A percentile compares a stretch with the other conserved stretches of the same genome.
Conservation (phyloP, 257 asterid species). For the Echites panduratus region DNA sequence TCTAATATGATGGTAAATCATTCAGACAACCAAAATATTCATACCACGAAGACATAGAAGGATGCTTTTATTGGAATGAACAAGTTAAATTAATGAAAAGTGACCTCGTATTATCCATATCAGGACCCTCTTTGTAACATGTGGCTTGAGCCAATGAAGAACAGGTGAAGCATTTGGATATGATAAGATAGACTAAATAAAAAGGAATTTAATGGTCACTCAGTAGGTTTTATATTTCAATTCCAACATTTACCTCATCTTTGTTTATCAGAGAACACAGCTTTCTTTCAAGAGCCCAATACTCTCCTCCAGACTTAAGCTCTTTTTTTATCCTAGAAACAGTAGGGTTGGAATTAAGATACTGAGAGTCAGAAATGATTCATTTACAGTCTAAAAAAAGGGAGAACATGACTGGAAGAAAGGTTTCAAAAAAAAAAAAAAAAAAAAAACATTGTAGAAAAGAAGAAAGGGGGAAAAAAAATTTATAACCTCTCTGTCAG, state of each 20-base stretch:
- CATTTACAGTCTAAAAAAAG: not conserved
- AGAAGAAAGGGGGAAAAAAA: not conserved
- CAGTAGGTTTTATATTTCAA: not conserved
- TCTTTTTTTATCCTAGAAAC: conserved; percentile 63
- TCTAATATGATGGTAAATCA: not conserved
- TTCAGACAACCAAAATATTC: not conserved
- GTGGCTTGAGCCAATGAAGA: not conserved
- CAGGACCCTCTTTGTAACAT: not conserved
- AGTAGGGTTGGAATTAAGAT: not conserved
- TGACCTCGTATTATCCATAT: not conserved
- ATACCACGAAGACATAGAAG: not conserved
- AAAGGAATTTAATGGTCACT: not conserved
- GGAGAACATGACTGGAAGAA: conserved; percentile 9
- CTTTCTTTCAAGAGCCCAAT: conserved; percentile 91
- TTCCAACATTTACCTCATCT: conserved; percentile 37
- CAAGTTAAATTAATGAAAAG: not conserved
- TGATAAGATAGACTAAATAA: not conserved
- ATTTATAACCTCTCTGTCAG: conserved; percentile 55
- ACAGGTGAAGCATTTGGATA: not conserved
- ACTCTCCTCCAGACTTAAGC: conserved; percentile 65
- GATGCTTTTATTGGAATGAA: not conserved
- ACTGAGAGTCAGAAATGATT: not conserved
- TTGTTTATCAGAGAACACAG: conserved; percentile 52
- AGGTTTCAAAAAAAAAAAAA: not conserved
- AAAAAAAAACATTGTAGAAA: not conserved